phyloP scores from a whole-genome alignment of 2,329 filamentous ascomycete species.

The Rhynchosporium agropyri region DNA sequence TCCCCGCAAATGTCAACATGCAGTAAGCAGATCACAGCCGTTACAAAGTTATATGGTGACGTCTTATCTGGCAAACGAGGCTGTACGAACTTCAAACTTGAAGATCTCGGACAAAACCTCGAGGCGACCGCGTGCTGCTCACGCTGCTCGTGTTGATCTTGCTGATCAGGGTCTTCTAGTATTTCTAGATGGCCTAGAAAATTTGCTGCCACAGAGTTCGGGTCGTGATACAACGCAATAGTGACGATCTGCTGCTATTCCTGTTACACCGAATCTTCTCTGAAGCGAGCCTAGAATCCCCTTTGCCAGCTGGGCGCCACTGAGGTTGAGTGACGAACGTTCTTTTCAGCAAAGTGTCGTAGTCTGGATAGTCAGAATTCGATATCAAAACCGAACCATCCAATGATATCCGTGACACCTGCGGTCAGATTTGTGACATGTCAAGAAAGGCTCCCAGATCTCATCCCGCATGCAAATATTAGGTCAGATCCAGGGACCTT shows the following conservation, averaged over 20 bases:
- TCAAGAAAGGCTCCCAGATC: neutral
- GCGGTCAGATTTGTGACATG: neutral
- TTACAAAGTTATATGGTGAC: conserved; percentile 4
- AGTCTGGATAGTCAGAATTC: neutral
- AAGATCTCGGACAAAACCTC: conserved; percentile 8
- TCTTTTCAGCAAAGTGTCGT: neutral
- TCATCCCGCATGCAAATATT: neutral
- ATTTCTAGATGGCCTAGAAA: neutral
- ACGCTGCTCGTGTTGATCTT: neutral
- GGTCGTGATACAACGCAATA: neutral
- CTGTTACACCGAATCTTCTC: neutral
- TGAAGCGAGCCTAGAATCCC: neutral
- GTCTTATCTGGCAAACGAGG: neutral
- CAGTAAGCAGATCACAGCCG: neutral
- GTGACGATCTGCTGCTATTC: neutral
- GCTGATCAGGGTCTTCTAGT: conserved; percentile 5
- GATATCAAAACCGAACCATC: neutral
- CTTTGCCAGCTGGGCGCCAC: neutral
- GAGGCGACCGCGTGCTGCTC: neutral
- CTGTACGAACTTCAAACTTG: neutral
- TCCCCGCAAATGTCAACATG: neutral
- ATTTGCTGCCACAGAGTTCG: neutral
- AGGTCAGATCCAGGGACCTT: neutral
- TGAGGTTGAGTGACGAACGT: neutral
- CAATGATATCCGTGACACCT: neutral